phyloP scores from a whole-genome alignment of 257 asterid genomes.

The Euphrasia confusa region DNA sequence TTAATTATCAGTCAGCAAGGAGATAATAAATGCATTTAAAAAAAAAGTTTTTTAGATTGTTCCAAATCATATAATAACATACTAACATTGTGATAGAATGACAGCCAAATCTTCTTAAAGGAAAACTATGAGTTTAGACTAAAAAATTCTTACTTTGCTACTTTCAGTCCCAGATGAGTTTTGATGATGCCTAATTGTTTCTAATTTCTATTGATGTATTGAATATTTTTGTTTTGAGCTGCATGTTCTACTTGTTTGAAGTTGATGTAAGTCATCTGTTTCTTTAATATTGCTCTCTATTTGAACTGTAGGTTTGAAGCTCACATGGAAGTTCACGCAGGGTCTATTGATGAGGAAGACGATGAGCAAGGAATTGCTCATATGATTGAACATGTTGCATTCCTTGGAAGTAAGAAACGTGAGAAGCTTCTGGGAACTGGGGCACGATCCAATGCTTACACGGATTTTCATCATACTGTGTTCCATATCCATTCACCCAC shows the following conservation, averaged over 20 bases:
- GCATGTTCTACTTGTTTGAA: conserved; percentile 8
- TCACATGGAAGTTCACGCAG: conserved; percentile 99
- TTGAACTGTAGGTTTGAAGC: conserved; percentile 80
- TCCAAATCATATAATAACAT: conserved; percentile 1
- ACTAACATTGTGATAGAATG: conserved; percentile 12
- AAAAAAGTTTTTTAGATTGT: conserved; percentile 4
- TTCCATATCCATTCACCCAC: conserved; percentile 99
- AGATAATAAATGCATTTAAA: conserved; percentile 18
- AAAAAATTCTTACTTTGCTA: not conserved
- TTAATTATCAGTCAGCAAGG: conserved; percentile 13
- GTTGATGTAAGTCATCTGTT: conserved; percentile 5
- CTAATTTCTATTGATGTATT: not conserved
- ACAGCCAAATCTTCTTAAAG: conserved; percentile 1
- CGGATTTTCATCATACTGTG: conserved; percentile 98
- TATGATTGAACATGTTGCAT: conserved; percentile 99
- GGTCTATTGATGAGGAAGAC: conserved; percentile 98
- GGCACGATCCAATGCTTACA: conserved; percentile 97
- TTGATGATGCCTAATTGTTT: not conserved
- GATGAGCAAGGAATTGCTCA: conserved; percentile 99
- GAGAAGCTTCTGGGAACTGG: conserved; percentile 99
- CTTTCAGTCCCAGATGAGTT: conserved; percentile 1
- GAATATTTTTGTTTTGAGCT: conserved; percentile 14
- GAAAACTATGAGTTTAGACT: too few relatives aligned
- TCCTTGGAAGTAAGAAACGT: conserved; percentile 99
- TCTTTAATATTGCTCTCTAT: conserved; percentile 18